Percentiles rank a stretch among this genome's conserved stretches.
Conservation (phyloP, 106 monocot genomes). For the Platanthera guangdongensis region DNA sequence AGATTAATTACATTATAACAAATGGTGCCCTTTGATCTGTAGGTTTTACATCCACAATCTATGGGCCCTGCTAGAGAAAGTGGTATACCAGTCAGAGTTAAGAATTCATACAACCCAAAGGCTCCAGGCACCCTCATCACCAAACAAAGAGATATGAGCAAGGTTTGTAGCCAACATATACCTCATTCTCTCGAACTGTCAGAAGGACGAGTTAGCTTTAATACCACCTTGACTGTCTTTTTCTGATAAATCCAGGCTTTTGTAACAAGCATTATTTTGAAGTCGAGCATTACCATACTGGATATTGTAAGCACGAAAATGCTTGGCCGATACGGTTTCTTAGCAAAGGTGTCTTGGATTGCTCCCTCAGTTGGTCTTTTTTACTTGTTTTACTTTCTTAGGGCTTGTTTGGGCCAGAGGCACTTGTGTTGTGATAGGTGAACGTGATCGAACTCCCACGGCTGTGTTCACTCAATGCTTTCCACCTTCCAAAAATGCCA, state of each 20-base stretch:
- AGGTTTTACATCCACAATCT: constrained; percentile 95
- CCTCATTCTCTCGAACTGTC: background rate
- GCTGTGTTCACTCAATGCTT: too few relatives aligned
- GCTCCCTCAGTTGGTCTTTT: background rate
- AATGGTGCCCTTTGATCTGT: background rate
- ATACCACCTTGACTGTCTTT: background rate
- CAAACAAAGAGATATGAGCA: constrained; percentile 79
- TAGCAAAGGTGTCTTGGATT: constrained; percentile 61
- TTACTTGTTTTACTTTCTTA: background rate
- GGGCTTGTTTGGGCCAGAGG: too few relatives aligned
- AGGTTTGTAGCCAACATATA: constrained; percentile 37
- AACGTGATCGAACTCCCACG: too few relatives aligned
- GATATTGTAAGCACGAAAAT: constrained; percentile 94
- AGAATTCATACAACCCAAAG: constrained; percentile 77
- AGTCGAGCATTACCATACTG: constrained; percentile 87
- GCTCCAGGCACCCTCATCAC: constrained; percentile 95
- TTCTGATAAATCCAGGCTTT: constrained; percentile 43
- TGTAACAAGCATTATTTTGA: constrained; percentile 89
- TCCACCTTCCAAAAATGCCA: too few relatives aligned
- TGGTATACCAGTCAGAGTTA: constrained; percentile 86
- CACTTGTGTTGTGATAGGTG: too few relatives aligned
- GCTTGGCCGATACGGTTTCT: constrained; percentile 94
- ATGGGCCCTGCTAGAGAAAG: constrained; percentile 90
- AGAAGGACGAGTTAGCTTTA: background rate
- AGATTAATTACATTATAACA: background rate